Conservation (phyloP, 2,329 filamentous ascomycete genomes). For the Nothophoma quercina region DNA sequence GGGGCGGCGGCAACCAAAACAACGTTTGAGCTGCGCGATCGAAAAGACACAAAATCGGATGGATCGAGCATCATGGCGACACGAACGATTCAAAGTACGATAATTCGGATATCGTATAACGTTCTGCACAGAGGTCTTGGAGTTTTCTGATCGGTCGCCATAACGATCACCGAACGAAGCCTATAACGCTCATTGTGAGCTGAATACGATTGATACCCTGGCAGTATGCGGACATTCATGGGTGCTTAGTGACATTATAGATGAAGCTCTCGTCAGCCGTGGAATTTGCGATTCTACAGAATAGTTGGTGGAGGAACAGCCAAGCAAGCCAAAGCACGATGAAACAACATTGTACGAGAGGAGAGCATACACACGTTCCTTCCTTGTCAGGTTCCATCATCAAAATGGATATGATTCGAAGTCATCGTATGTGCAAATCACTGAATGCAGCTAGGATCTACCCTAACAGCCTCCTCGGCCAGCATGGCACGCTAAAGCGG, state of each 20-base stretch:
- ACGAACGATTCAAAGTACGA: background rate
- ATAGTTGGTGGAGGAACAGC: background rate
- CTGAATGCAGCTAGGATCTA: background rate
- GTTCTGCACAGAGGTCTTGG: background rate
- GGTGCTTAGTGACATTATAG: background rate
- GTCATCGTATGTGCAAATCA: background rate
- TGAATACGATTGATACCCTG: conserved; percentile 12
- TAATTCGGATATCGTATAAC: background rate
- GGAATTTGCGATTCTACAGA: background rate
- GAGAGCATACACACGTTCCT: background rate
- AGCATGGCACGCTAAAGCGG: conserved; percentile 16
- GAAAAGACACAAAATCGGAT: background rate
- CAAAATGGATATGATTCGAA: too few species aligned
- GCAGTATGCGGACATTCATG: background rate
- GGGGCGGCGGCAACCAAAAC: conserved; percentile 58
- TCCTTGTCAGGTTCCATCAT: background rate
- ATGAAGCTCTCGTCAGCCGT: background rate
- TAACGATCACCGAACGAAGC: background rate
- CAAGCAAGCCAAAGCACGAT: background rate
- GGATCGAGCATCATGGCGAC: background rate
- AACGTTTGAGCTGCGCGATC: conserved; percentile 24
- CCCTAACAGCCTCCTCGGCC: background rate
- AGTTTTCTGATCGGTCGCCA: background rate
- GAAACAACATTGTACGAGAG: background rate
- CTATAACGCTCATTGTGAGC: background rate